Evolutionary conservation across 768 basidiomycete species (phyloP), one percentile per base, ranked within the genome.

Genomic region (Russula olivacea): DNA sequence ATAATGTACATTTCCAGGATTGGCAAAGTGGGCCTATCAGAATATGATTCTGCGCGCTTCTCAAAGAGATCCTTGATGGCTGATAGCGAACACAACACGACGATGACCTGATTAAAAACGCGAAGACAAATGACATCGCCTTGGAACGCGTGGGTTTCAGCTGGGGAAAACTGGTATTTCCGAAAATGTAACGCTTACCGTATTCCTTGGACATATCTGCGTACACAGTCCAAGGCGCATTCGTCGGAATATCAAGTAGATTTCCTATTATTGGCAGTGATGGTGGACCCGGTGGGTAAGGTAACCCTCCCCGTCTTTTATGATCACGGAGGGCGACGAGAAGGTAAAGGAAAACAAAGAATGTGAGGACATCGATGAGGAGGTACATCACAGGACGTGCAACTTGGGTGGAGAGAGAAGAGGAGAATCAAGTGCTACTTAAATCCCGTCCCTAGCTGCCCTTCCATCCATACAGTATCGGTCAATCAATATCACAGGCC

Each of bases 21-120:
- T 12, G 65, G 52, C 5, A 66, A n/a, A 3, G 19, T 10, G 7
- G 61, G 45, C 9, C 65, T 38, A 21, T 63, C 61, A 7, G 65
- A 38, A 7, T 59, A 58, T 1, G 11, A 6, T 19, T 76, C 68
- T 58, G 82, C 79, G 53, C 81, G 76, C 68, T 77, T 83, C 43
- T 83, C 83, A 32, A 86, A 72, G 25, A 85, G 71, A 57, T 80
- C 81, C 14, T 75, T 74, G 30, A 79, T 74, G 6, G 75, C 77
- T 57, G 77, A 73, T 61, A 74, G 59, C 55, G 77, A 78, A 69
- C 77, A 81, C 36, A 85, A 71, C 55, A 86, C 72, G 49, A 85
- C 67, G 69, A 81, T 76, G 10, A 77, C 74, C 58, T 79, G 78
- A 21, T 78, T 76, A 34, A 85, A 69, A 25, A 81, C 61, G 41